Evolutionary conservation across 306 rosid species (phyloP).

Genomic region (Gynostemma pentaphyllum): DNA sequence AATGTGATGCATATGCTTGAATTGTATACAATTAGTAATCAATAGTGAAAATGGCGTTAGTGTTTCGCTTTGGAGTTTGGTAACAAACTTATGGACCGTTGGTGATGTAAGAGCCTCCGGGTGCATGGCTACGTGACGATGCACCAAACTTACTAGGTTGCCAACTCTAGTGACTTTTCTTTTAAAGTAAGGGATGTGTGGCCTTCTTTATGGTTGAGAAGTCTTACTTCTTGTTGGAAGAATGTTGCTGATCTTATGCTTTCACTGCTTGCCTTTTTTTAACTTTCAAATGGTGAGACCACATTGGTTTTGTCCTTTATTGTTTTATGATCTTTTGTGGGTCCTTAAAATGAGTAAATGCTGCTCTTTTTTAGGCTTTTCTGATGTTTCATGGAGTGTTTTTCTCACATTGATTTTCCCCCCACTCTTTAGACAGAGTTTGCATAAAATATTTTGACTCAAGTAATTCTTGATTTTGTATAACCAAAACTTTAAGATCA

Average conservation of each 20-base stretch:
- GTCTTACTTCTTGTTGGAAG: background rate
- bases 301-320: background rate
- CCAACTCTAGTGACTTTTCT: conserved; percentile 2
- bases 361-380: background rate
- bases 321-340: background rate
- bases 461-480: conserved; percentile 3
- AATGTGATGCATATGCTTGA: too few species aligned
- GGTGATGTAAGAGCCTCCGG: background rate
- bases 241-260: background rate
- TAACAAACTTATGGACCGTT: too few species aligned
- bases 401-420: background rate
- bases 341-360: background rate
- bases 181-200: background rate
- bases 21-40: too few species aligned
- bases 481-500: conserved; percentile 2
- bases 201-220: too few species aligned
- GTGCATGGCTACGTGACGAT: background rate
- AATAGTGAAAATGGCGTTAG: too few species aligned
- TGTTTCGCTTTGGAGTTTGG: too few species aligned
- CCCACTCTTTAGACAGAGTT: background rate
- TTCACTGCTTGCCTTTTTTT: background rate
- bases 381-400: background rate
- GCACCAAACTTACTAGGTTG: background rate
- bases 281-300: background rate
- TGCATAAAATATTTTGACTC: background rate